These are phyloP conservation scores for Xylaria sp. DNA, from an alignment of 495 filamentous ascomycete species.

Conservation along the genomic window DNA sequence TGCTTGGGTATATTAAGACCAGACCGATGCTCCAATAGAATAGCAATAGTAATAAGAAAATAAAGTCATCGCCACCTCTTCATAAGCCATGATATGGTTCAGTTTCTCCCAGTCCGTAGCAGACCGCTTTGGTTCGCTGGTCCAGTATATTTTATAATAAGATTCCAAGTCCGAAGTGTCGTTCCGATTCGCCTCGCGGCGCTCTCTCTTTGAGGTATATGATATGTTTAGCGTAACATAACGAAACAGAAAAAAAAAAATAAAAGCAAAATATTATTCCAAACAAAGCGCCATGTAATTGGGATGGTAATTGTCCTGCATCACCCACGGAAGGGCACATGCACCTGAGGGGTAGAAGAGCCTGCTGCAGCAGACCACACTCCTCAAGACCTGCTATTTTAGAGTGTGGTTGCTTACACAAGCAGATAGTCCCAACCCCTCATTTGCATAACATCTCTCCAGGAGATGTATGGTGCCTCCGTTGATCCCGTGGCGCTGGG, in stretches of 20 bases:
- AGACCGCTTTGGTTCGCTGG: conserved; percentile 27
- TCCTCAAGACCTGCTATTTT: conserved; percentile 48
- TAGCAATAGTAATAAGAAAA: conserved; percentile 29
- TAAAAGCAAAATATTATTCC: conserved; percentile 27
- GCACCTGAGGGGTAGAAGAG: conserved; percentile 40
- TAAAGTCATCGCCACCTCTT: conserved; percentile 29
- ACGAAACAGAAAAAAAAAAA: conserved; percentile 31
- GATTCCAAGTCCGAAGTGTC: conserved; percentile 42
- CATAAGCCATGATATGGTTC: conserved; percentile 44
- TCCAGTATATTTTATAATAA: conserved; percentile 36
- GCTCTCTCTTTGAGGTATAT: conserved; percentile 42
- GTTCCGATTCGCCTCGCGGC: conserved; percentile 47
- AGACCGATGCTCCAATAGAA: conserved; percentile 29
- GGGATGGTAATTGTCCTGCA: conserved; percentile 41
- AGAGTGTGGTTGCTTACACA: conserved; percentile 63
- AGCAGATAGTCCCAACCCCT: conserved; percentile 93
- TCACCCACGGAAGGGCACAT: conserved; percentile 36
- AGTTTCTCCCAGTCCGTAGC: conserved; percentile 35
- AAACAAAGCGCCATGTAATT: conserved; percentile 32
- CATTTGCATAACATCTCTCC: conserved; percentile 92
- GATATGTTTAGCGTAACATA: conserved; percentile 29
- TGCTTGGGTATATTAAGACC: conserved; percentile 45
- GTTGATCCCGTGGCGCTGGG: conserved; percentile 47
- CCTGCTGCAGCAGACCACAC: conserved; percentile 36
- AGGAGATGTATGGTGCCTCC: conserved; percentile 73